Evolutionary conservation across 2,329 filamentous ascomycete genomes (phyloP).

Genomic region (Periconia sp.): DNA sequence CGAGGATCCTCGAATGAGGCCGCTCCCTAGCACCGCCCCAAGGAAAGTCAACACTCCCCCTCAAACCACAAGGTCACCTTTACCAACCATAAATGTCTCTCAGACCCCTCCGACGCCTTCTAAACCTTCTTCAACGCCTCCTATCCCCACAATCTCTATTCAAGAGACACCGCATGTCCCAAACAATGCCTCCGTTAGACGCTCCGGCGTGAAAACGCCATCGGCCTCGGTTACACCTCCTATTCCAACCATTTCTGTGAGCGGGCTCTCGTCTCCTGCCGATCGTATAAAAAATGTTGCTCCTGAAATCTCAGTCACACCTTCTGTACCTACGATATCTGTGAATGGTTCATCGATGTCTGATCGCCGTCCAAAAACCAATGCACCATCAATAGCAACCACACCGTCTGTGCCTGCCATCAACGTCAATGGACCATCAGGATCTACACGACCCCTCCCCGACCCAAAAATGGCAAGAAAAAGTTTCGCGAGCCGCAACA

Average conservation of each 20-base stretch:
- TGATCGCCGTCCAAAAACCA: conserved; percentile 9
- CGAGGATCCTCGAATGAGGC: conserved; percentile 30
- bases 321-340: conserved; percentile 18
- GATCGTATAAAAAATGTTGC: conserved; percentile 19
- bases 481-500: conserved; percentile 38
- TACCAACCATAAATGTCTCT: conserved; percentile 54
- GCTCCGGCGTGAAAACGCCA: conserved; percentile 16
- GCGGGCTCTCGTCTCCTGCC: conserved; percentile 16
- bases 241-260: conserved; percentile 34
- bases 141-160: conserved; percentile 25
- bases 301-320: conserved; percentile 21
- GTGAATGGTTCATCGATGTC: conserved; percentile 19
- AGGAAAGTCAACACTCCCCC: conserved; percentile 33
- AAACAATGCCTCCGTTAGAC: conserved; percentile 16
- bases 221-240: conserved; percentile 15
- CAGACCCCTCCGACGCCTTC: conserved; percentile 39
- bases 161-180: conserved; percentile 30
- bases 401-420: conserved; percentile 29
- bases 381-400: conserved; percentile 26
- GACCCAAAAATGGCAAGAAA: conserved; percentile 49
- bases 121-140: conserved; percentile 27
- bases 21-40: conserved; percentile 24
- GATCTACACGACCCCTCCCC: conserved; percentile 52
- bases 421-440: conserved; percentile 23
- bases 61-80: conserved; percentile 19